Evolutionary conservation across 129 eudicot species (phyloP), one percentile per base, ranked within the genome.

Genomic region (Kitagawia praeruptora): DNA sequence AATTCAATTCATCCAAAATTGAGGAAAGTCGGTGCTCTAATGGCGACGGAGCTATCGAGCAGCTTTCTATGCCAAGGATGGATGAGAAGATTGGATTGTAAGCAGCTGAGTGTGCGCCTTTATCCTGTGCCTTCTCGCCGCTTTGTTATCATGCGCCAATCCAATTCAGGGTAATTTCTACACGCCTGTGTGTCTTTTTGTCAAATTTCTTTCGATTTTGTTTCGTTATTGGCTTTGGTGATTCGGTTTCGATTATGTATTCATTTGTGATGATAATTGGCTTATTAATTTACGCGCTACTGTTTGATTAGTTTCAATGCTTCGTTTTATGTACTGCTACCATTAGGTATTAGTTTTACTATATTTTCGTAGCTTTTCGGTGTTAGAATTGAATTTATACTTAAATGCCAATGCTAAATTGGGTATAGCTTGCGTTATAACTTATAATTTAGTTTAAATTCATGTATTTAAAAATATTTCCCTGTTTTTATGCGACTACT

Each of bases 21-120:
- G 10, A 40, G 6, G 34, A 25, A 44, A 6, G 27, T 18, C 56
- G 70, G 74, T 58, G 81, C 54, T 81, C 70, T 77, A 58, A 93
- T 91, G 98, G 92, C 89, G 85, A 85, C 85, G 81, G 81, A 85
- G 90, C 83, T 87, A 71, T 86, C 90, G 27, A 86, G 86, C 46
- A 84, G 90, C 76, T 85, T 89, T 82, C 67, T 89, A 75, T 83
- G 87, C 83, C 77, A 86, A 74, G 81, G 83, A 79, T 84, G 87
- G 88, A 85, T 80, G 75, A 74, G 77, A 21, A 70, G 75, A 5
- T 48, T 38, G 10, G 78, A 83, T 23, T 56, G 72, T 53, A 83
- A 81, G 25, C 88, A 80, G 71, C 82, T 86, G 6, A 84, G 53
- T 82, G 53, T 84, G 6, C 83, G 87, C 21, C 81, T 89, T 70